Evolutionary conservation across 2,329 filamentous ascomycete species (phyloP).

Genomic region (Alternaria conjuncta): DNA sequence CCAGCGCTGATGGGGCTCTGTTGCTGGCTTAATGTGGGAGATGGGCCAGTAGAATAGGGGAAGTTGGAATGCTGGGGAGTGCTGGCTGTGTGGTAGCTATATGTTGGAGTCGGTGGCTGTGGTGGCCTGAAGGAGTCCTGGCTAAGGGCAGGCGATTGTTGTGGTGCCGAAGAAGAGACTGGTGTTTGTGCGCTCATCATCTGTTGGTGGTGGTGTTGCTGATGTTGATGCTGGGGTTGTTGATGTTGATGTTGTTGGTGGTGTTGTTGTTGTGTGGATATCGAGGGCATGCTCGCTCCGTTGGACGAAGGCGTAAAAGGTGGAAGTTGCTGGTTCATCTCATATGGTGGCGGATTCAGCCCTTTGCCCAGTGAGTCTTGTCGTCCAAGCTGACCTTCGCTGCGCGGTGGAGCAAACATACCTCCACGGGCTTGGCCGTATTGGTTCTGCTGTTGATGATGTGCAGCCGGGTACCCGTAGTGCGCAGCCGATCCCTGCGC

Average conservation of each 20-base stretch:
- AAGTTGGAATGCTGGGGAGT: conserved; percentile 58
- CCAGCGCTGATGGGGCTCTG: conserved; percentile 56
- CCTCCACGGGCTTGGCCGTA: conserved; percentile 46
- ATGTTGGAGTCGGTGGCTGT: conserved; percentile 66
- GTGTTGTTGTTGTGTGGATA: conserved; percentile 49
- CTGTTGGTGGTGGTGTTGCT: conserved; percentile 42
- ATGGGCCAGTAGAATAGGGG: conserved; percentile 57
- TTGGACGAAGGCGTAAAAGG: conserved; percentile 66
- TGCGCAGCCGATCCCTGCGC: conserved; percentile 64
- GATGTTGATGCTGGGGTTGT: conserved; percentile 45
- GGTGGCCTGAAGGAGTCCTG: conserved; percentile 66
- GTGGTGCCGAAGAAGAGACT: conserved; percentile 45
- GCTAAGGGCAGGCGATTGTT: conserved; percentile 61
- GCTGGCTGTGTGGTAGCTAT: conserved; percentile 65
- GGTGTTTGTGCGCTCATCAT: conserved; percentile 57
- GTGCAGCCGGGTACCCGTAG: conserved; percentile 57
- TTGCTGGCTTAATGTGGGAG: conserved; percentile 53
- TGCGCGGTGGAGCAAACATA: conserved; percentile 62
- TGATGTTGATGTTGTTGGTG: conserved; percentile 15
- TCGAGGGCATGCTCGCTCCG: conserved; percentile 55
- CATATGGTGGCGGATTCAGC: conserved; percentile 71
- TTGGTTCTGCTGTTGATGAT: conserved; percentile 43
- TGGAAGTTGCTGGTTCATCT: conserved; percentile 64
- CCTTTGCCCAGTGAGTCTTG: conserved; percentile 68
- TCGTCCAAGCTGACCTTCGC: conserved; percentile 59